A percentile compares a stretch with the other conserved stretches of the same genome.
Conservation (phyloP, 1,284 basidiomycete species). For the Puccinia polysora region DNA sequence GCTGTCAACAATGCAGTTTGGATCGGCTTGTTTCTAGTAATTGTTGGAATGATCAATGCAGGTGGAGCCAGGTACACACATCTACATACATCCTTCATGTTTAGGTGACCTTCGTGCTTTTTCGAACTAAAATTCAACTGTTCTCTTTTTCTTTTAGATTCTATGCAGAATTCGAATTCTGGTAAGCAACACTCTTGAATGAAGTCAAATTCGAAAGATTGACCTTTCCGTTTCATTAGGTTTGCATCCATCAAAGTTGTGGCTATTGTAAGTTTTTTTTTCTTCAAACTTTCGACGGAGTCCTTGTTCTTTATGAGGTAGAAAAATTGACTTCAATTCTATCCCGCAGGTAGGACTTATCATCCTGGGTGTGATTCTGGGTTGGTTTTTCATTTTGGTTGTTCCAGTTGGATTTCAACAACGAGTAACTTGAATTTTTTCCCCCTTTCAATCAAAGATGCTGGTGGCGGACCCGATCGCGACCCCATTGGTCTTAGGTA, state of each 20-base stretch:
- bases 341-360: constrained; percentile 35
- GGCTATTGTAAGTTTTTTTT: constrained; percentile 60
- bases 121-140: background rate
- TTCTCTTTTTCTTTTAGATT: background rate
- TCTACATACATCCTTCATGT: too few species aligned
- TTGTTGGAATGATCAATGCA: constrained; percentile 56
- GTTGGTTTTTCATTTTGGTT: constrained; percentile 1
- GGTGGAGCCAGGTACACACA: constrained; percentile 52
- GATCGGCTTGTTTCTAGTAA: constrained; percentile 55
- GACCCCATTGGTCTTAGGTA: constrained; percentile 48
- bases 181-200: background rate
- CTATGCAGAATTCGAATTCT: constrained; percentile 42
- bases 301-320: background rate
- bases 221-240: too few species aligned
- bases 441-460: background rate
- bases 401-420: too few species aligned
- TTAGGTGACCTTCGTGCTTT: background rate
- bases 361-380: constrained; percentile 29
- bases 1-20: constrained; percentile 54
- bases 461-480: constrained; percentile 38
- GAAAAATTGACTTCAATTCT: constrained; percentile 34
- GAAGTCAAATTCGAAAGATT: too few species aligned
- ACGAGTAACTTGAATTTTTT: background rate
- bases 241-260: constrained; percentile 69
- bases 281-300: too few species aligned